phyloP scores from a whole-genome alignment of 768 basidiomycete species.

The Hypholoma sublateritium region DNA sequence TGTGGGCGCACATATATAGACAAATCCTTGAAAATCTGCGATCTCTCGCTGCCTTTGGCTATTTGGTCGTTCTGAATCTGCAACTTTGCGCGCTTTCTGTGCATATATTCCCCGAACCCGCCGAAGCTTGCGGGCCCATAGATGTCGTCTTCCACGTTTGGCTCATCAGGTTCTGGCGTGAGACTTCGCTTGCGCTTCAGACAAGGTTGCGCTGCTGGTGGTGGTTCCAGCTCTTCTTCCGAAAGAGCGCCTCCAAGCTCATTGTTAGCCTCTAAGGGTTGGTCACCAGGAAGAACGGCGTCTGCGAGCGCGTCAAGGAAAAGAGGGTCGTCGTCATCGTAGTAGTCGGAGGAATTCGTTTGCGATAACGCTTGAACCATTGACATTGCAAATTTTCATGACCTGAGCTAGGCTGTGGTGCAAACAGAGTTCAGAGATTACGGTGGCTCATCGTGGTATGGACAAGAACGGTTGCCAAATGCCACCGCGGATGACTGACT shows the following conservation, averaged over 20 bases:
- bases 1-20: constrained; percentile 71
- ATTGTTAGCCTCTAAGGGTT: constrained; percentile 2
- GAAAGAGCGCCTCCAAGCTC: too few species aligned
- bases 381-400: constrained; percentile 6
- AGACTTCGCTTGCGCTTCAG: constrained; percentile 38
- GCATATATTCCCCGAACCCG: constrained; percentile 86
- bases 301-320: constrained; percentile 49
- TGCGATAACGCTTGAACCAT: constrained; percentile 22
- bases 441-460: too few species aligned
- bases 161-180: constrained; percentile 18
- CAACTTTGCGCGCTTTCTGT: constrained; percentile 86
- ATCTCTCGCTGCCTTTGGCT: constrained; percentile 23
- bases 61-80: constrained; percentile 71
- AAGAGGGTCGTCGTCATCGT: constrained; percentile 51
- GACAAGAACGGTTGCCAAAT: too few species aligned
- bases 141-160: constrained; percentile 33
- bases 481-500: too few species aligned
- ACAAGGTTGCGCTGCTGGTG: constrained; percentile 39
- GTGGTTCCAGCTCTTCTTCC: constrained; percentile 31
- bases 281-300: constrained; percentile 49
- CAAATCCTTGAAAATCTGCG: constrained; percentile 68
- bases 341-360: constrained; percentile 53
- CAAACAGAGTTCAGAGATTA: not conserved
- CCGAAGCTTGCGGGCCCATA: constrained; percentile 85
- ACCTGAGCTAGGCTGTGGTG: not conserved